phyloP scores from a whole-genome alignment of 176 grass and related monocot genomes.

The Panicum miliaceum region DNA sequence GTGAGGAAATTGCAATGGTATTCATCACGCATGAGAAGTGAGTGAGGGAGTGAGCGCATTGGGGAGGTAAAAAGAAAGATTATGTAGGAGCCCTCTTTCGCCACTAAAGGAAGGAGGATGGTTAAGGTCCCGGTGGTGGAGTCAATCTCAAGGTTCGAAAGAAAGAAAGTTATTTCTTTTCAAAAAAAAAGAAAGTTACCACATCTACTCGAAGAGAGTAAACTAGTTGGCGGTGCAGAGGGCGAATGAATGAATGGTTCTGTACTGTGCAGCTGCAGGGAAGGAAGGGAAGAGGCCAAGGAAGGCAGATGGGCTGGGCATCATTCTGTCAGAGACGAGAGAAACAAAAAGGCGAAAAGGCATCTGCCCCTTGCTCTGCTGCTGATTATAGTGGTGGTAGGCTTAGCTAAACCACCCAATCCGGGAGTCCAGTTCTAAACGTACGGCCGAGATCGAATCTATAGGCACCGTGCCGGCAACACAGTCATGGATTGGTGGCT shows the following conservation, averaged over 20 bases:
- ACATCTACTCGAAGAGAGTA: background rate
- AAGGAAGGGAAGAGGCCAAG: constrained; percentile 10
- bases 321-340: constrained; percentile 35
- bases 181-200: constrained; percentile 3
- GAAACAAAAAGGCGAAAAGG: constrained; percentile 14
- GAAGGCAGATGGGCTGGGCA: background rate
- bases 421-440: background rate
- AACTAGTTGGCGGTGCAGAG: constrained; percentile 8
- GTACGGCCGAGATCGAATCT: background rate
- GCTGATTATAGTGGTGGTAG: background rate
- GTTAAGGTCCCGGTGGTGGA: background rate
- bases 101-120: constrained; percentile 17
- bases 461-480: background rate
- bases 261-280: background rate
- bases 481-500: background rate
- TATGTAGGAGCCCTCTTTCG: background rate
- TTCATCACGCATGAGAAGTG: background rate
- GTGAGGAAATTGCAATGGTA: background rate
- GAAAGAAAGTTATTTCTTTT: too few relatives aligned
- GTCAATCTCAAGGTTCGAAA: background rate
- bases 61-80: constrained; percentile 26
- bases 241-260: constrained; percentile 23
- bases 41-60: background rate
- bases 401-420: background rate
- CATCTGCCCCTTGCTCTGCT: constrained; percentile 4